These are phyloP conservation scores for Amaranthus hypochondriacus DNA, from an alignment of 148 eudicot genomes.

Conservation along the genomic window DNA sequence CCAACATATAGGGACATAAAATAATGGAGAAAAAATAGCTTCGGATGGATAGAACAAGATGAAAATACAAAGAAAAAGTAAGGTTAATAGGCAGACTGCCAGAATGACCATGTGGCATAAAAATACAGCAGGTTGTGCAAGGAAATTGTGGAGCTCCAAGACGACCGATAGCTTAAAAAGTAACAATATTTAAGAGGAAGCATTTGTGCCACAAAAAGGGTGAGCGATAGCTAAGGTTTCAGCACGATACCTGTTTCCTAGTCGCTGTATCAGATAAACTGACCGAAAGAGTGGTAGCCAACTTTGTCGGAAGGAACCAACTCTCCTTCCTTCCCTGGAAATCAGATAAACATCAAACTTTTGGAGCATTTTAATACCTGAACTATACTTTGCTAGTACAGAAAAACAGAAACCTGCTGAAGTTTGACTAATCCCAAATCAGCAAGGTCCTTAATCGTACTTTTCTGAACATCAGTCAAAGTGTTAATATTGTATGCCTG, in stretches of 20 bases:
- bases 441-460: slow-evolving; percentile 72
- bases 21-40: not conserved
- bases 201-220: not conserved
- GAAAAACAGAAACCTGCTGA: slow-evolving; percentile 58
- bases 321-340: slow-evolving; percentile 91
- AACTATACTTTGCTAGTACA: slow-evolving; percentile 5
- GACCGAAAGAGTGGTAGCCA: slow-evolving; percentile 84
- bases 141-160: not conserved
- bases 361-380: not conserved
- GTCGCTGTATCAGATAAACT: slow-evolving; percentile 83
- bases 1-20: not conserved
- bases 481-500: slow-evolving; percentile 84
- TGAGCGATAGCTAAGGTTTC: slow-evolving; percentile 4
- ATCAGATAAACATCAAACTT: slow-evolving; percentile 11
- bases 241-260: slow-evolving; percentile 64
- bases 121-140: not conserved
- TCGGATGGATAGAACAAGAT: not conserved
- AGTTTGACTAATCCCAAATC: slow-evolving; percentile 90
- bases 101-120: not conserved
- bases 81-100: not conserved
- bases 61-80: not conserved
- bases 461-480: slow-evolving; percentile 65
- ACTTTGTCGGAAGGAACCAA: slow-evolving; percentile 93
- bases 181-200: not conserved
- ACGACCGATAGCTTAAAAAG: not conserved